phyloP scores from a whole-genome alignment of 2,329 filamentous ascomycete genomes.

The Fusarium sp. region DNA sequence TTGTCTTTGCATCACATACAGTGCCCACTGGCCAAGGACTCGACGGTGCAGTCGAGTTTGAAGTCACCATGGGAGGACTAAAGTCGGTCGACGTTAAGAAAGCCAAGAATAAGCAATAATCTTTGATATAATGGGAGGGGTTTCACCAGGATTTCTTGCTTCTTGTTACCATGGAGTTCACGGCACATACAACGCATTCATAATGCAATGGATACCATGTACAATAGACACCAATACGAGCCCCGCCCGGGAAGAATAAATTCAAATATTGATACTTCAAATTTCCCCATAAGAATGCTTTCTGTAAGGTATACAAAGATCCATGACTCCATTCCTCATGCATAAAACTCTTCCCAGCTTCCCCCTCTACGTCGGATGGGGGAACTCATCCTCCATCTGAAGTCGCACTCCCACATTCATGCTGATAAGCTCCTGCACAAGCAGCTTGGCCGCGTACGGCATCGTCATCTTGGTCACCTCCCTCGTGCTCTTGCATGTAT shows the following conservation, averaged over 20 bases:
- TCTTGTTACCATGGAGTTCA: neutral
- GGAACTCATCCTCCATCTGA: constrained; percentile 94
- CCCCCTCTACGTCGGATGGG: constrained; percentile 59
- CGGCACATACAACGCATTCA: neutral
- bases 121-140: no score
- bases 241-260: constrained; percentile 2
- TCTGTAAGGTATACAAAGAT: constrained; percentile 31
- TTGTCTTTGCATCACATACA: constrained; percentile 87
- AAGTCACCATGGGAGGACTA: constrained; percentile 73
- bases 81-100: constrained; percentile 44
- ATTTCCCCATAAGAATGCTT: constrained; percentile 25
- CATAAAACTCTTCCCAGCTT: constrained; percentile 17
- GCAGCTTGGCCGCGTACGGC: constrained; percentile 94
- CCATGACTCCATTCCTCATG: constrained; percentile 34
- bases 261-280: constrained; percentile 21
- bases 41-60: constrained; percentile 70
- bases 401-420: constrained; percentile 98
- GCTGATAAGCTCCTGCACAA: constrained; percentile 94
- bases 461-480: constrained; percentile 93
- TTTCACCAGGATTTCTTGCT: neutral
- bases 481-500: constrained; percentile 85
- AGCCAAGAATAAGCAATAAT: constrained; percentile 4
- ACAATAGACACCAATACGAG: neutral
- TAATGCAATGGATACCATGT: neutral
- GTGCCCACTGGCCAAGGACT: constrained; percentile 59